Evolutionary conservation across 2,329 filamentous ascomycete genomes (phyloP).

Genomic region (Scytalidium lignicola): DNA sequence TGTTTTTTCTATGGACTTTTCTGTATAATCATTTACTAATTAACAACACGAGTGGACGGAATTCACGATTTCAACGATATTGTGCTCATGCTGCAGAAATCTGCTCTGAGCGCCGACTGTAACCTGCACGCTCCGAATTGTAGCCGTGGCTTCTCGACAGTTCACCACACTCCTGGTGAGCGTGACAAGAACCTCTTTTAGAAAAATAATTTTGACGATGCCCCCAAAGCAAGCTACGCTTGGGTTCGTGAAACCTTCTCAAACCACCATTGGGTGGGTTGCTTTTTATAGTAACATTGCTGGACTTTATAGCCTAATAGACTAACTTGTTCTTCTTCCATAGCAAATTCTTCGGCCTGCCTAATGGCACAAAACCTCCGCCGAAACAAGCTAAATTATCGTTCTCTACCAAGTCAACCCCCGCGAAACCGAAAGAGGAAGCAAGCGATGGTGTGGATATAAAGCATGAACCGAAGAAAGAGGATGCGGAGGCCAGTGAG

Average conservation of each 20-base stretch:
- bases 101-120: neutral
- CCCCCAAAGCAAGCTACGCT: slow-evolving; percentile 63
- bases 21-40: too few species aligned
- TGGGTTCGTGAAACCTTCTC: slow-evolving; percentile 76
- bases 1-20: too few species aligned
- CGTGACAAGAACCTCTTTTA: slow-evolving; percentile 11
- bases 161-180: slow-evolving; percentile 10
- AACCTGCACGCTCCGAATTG: neutral
- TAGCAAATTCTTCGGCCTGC: slow-evolving; percentile 81
- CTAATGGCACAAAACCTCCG: slow-evolving; percentile 54
- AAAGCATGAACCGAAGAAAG: slow-evolving; percentile 23
- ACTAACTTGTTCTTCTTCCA: neutral
- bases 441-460: slow-evolving; percentile 22
- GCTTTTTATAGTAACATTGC: slow-evolving; percentile 9
- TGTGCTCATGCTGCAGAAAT: neutral
- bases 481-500: slow-evolving; percentile 21
- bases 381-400: slow-evolving; percentile 74
- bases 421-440: slow-evolving; percentile 16
- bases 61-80: too few species aligned
- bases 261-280: slow-evolving; percentile 69
- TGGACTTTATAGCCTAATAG: neutral
- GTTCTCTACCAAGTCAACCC: slow-evolving; percentile 58
- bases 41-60: too few species aligned
- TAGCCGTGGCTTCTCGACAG: slow-evolving; percentile 26
- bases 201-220: slow-evolving; percentile 22